Base-by-base conservation (phyloP, 148 eudicot genomes). In the Silene latifolia region DNA sequence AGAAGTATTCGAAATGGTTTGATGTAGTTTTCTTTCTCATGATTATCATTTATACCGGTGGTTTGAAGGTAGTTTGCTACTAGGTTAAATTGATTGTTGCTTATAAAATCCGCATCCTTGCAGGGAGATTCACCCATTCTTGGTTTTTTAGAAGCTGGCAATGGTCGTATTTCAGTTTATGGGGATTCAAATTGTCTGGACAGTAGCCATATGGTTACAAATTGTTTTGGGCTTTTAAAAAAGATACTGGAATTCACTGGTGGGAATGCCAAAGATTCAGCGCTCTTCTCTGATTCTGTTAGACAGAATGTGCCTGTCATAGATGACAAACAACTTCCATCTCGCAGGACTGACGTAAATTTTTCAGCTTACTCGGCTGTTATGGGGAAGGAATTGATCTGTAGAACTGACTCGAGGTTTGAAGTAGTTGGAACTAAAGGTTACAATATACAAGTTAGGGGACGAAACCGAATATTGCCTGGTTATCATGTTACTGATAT, bases 171-270 rank as follows among this genome's bases (percentile, higher is more conserved):
- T n/a, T 90, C 92, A 32, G 94, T 95, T 20, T 95, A 92, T 67
- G 99, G 97, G 56, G 99, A 95, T 76, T 92, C 97, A 72, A 95
- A 95, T 78, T 95, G 99, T 76, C 83, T 95, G 81, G 99, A 95
- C 80, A 95, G 99, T 85, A 95, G 99, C 81, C 99, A 95, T 81
- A 95, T 92, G 99, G 92, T 95, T 61, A 92, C 97, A 62, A 89
- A 95, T 79, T 95, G 99, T 75, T 92, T 85, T 78, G 89, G 96
- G 97, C 94, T 95, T 57, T 85, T 95, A 72, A 89, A 77, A 82
- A 95, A 89, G 76, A 88, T 90, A 73, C 80, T 95, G 56, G 93
- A 90, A 72, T 95, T 90, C 79, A 90, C 97, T 3, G 82, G 90
- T 74, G 86, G 48, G 69, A 90, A 87, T 69, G 60, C 83, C 46